Percentiles rank a stretch among this genome's conserved stretches.
phyloP scores from a whole-genome alignment of 2,329 filamentous ascomycete species.

The Volutella citrinella region DNA sequence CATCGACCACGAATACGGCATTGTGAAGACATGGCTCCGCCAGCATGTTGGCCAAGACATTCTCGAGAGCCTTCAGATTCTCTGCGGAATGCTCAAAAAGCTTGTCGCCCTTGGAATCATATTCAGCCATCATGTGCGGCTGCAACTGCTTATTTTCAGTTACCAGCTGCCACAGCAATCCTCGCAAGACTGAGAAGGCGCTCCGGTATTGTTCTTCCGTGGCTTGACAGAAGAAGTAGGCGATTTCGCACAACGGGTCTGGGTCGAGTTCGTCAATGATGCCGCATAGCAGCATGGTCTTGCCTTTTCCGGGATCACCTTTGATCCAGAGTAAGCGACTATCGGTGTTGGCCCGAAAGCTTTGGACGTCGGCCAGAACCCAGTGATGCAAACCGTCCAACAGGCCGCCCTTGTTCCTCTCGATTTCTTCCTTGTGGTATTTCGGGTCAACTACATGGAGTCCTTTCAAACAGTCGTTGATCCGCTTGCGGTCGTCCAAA shows the following conservation, averaged over 20 bases:
- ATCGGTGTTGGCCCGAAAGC: conserved; percentile 19
- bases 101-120: conserved; percentile 29
- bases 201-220: conserved; percentile 36
- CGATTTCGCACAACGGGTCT: conserved; percentile 1
- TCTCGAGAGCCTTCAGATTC: conserved; percentile 31
- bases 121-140: conserved; percentile 30
- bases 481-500: neutral
- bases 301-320: conserved; percentile 35
- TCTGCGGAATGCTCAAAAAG: conserved; percentile 39
- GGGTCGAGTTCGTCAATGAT: conserved; percentile 23
- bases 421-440: conserved; percentile 9
- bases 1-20: conserved; percentile 41
- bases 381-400: conserved; percentile 26
- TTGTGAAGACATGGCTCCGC: conserved; percentile 4
- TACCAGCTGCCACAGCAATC: conserved; percentile 41
- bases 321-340: conserved; percentile 31
- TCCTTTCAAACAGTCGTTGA: conserved; percentile 1
- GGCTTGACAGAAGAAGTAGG: conserved; percentile 44
- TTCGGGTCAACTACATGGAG: neutral
- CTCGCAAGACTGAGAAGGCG: conserved; percentile 38
- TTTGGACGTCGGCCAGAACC: conserved; percentile 27
- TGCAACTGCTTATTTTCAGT: conserved; percentile 31
- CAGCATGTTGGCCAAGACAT: conserved; percentile 39
- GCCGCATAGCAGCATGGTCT: conserved; percentile 34
- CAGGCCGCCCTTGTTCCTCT: conserved; percentile 20